Evolutionary conservation across 768 basidiomycete genomes (phyloP).

Genomic region (Pholiota conissans): DNA sequence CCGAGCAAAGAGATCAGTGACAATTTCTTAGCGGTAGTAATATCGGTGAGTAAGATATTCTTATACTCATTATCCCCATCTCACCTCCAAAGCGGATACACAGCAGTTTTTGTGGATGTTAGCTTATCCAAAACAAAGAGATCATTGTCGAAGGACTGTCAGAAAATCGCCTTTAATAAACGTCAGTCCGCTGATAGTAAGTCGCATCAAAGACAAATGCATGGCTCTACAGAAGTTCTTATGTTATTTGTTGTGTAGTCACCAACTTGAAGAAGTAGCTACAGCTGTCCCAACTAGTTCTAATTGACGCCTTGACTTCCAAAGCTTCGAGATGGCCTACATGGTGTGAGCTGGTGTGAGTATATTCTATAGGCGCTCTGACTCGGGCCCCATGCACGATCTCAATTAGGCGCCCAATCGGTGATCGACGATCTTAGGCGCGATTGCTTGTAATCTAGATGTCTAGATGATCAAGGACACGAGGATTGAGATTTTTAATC

Average conservation of each 20-base stretch:
- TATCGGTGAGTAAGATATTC: neutral
- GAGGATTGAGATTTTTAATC: neutral
- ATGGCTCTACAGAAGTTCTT: too few relatives aligned
- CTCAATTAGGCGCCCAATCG: conserved; percentile 17
- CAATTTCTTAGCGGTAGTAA: neutral
- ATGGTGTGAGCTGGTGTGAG: neutral
- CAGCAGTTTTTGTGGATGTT: neutral
- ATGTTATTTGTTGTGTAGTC: too few relatives aligned
- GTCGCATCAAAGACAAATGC: neutral
- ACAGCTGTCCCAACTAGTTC: too few relatives aligned
- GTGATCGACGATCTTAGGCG: conserved; percentile 13
- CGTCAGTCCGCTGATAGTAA: neutral
- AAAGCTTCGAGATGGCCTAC: neutral
- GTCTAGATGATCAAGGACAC: neutral
- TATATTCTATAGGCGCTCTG: neutral
- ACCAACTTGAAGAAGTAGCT: too few relatives aligned
- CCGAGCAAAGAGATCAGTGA: conserved; percentile 8
- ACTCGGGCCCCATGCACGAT: neutral
- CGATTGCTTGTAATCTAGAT: conserved; percentile 2
- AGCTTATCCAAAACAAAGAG: neutral
- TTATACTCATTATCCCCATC: neutral
- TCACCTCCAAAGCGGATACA: neutral
- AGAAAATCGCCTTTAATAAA: neutral
- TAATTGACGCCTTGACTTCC: too few relatives aligned
- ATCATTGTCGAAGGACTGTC: neutral